A percentile compares a stretch with the other conserved stretches of the same genome.
Conservation (phyloP, 169 alveolate species). For the Plasmodium coatneyi region DNA sequence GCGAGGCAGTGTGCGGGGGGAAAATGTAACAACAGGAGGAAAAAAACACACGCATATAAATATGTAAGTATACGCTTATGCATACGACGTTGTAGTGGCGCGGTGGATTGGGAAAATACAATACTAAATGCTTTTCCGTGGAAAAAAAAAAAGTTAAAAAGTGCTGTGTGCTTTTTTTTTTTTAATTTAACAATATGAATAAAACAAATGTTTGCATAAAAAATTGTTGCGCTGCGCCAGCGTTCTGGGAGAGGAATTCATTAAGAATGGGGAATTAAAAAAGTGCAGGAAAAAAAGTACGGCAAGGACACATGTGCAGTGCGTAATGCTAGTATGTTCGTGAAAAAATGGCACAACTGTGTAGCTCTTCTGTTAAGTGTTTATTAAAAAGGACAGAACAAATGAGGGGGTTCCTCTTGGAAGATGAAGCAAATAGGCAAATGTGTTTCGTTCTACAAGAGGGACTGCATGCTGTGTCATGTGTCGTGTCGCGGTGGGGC, state of each 20-base stretch:
- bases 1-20: neutral
- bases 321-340: neutral
- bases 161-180: neutral
- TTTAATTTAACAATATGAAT: neutral
- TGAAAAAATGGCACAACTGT: neutral
- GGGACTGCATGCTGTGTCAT: neutral
- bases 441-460: neutral
- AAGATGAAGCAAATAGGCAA: neutral
- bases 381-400: slow-evolving; percentile 1
- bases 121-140: neutral
- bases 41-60: neutral
- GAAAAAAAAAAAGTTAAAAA: neutral
- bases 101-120: neutral
- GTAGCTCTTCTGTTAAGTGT: neutral
- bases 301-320: neutral
- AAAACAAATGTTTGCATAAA: neutral
- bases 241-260: neutral
- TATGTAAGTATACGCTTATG: slow-evolving; percentile 7
- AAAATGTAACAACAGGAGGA: neutral
- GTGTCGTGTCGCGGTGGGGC: neutral
- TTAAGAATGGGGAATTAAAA: neutral
- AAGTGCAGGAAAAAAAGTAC: neutral
- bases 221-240: neutral
- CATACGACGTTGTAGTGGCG: neutral
- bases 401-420: neutral